Conservation (phyloP, 1,139 yeast genomes). For the Saccharomyces hybrid region DNA sequence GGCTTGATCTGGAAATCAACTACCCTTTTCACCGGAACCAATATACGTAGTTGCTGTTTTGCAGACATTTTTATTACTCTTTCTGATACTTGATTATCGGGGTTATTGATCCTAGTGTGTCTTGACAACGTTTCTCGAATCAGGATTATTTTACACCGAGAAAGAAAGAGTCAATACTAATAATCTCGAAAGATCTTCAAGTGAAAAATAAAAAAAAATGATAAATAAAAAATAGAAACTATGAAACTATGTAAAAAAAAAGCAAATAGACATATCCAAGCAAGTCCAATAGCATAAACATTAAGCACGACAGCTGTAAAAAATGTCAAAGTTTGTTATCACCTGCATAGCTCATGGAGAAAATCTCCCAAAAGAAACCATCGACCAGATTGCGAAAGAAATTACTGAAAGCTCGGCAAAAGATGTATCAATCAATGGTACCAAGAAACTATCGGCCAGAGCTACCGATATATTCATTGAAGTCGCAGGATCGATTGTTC, state of each 20-base stretch:
- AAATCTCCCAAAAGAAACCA: neutral
- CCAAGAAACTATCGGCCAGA: constrained; percentile 11
- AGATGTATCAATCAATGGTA: constrained; percentile 2
- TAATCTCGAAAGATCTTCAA: neutral
- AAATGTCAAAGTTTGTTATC: constrained; percentile 12
- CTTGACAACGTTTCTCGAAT: neutral
- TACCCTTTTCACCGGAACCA: constrained; percentile 92
- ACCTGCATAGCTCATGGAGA: constrained; percentile 17
- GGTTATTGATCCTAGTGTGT: neutral
- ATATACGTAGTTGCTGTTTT: constrained; percentile 47
- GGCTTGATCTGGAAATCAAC: constrained; percentile 93
- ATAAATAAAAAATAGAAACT: neutral
- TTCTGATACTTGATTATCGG: constrained; percentile 7
- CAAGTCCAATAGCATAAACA: neutral
- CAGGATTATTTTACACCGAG: neutral
- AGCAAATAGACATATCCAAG: neutral
- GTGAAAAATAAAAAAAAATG: neutral
- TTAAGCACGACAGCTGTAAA: too few relatives aligned
- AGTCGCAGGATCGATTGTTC: constrained; percentile 1
- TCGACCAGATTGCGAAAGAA: neutral
- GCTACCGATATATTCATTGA: constrained; percentile 15
- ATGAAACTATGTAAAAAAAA: neutral
- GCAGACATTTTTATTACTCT: constrained; percentile 3
- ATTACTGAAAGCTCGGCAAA: neutral
- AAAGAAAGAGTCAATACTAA: neutral